Evolutionary conservation across 164 flowering plant species (phyloP).

Genomic region (Magnolia changhungtana): DNA sequence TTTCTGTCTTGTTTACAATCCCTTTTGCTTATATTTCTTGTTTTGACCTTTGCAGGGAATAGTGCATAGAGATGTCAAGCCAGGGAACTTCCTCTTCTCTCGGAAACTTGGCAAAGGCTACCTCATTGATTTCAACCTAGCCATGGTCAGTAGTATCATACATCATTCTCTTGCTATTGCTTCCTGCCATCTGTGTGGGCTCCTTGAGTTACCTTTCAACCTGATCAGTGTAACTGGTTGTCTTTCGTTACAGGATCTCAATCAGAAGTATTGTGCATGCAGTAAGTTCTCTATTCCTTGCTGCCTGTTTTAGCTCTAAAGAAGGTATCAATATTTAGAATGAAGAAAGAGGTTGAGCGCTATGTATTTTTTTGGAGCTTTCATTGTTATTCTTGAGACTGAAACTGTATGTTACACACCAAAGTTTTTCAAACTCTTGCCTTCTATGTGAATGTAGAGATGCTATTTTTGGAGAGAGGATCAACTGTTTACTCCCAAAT

Average conservation of each 20-base stretch:
- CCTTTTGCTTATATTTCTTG: not conserved
- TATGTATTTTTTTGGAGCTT: too few relatives aligned
- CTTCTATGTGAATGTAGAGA: too few relatives aligned
- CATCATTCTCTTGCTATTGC: constrained; percentile 5
- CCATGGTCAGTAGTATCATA: constrained; percentile 56
- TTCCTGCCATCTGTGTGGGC: not conserved
- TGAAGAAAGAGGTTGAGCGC: not conserved
- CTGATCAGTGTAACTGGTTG: not conserved
- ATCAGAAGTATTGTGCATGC: constrained; percentile 39
- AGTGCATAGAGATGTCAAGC: constrained; percentile 95
- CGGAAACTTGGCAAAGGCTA: constrained; percentile 67
- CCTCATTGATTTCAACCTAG: constrained; percentile 95
- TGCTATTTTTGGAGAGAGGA: too few relatives aligned
- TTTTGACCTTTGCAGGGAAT: constrained; percentile 52
- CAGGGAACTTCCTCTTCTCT: constrained; percentile 93
- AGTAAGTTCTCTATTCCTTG: constrained; percentile 42
- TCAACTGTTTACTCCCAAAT: too few relatives aligned
- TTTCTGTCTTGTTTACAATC: not conserved
- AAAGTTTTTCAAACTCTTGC: too few relatives aligned
- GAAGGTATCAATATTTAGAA: not conserved
- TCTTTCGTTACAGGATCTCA: constrained; percentile 57
- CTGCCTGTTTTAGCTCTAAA: not conserved
- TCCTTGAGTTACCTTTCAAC: not conserved
- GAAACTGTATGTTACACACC: too few relatives aligned
- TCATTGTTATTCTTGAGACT: too few relatives aligned